A percentile compares a stretch with the other conserved stretches of the same genome.
Conservation (phyloP, 2,329 filamentous ascomycete genomes). For the Knufia fluminis region DNA sequence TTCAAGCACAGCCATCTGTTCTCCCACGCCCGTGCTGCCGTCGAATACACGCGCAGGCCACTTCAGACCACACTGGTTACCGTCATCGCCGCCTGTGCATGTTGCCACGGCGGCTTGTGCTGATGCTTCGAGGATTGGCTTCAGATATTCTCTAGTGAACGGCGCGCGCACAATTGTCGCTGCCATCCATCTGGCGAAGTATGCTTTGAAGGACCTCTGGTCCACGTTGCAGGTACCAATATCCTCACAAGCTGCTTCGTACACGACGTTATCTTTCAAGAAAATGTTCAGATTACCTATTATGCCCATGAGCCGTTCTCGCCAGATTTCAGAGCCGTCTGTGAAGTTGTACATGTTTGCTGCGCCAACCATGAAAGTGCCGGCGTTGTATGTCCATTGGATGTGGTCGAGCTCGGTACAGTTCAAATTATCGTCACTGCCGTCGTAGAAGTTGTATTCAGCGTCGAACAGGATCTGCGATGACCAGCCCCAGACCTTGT, state of each 20-base stretch:
- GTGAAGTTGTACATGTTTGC: constrained; percentile 49
- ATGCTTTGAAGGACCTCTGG: constrained; percentile 58
- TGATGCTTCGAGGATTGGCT: constrained; percentile 44
- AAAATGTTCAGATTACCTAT: constrained; percentile 48
- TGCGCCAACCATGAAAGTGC: constrained; percentile 46
- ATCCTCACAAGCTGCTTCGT: constrained; percentile 51
- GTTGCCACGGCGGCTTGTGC: constrained; percentile 46
- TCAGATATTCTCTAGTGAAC: constrained; percentile 43
- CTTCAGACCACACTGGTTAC: constrained; percentile 34
- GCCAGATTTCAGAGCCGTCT: constrained; percentile 42
- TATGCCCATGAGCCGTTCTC: constrained; percentile 41
- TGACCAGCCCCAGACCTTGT: constrained; percentile 53
- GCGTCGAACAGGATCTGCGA: constrained; percentile 40
- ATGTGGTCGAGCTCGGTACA: constrained; percentile 45
- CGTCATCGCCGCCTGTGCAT: constrained; percentile 41
- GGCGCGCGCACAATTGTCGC: constrained; percentile 50
- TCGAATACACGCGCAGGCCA: constrained; percentile 32
- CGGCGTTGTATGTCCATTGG: constrained; percentile 51
- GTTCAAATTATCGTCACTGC: constrained; percentile 42
- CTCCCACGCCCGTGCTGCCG: constrained; percentile 30
- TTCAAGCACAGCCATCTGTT: constrained; percentile 41
- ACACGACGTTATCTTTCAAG: constrained; percentile 46
- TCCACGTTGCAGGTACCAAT: constrained; percentile 51
- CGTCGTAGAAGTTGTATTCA: constrained; percentile 47
- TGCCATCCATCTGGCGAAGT: constrained; percentile 52